Conservation (phyloP, 441 rosid species). For the Syzygium malaccense region DNA sequence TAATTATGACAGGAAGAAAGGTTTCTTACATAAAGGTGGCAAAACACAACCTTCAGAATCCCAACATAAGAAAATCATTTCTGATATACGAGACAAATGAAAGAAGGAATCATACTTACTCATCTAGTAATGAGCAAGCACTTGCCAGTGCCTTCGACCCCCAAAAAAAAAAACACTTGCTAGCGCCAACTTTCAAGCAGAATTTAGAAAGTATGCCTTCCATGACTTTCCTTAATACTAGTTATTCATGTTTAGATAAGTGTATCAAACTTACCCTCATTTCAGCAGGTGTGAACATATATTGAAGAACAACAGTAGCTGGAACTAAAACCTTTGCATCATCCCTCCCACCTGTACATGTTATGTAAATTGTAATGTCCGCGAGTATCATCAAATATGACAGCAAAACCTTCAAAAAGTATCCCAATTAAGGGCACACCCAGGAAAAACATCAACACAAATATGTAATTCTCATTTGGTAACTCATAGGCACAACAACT, state of each 20-base stretch:
- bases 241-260: background rate
- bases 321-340: slow-evolving; percentile 79
- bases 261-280: slow-evolving; percentile 49
- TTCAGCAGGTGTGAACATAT: slow-evolving; percentile 86
- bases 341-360: slow-evolving; percentile 72
- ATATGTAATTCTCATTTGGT: background rate
- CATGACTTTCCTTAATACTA: background rate
- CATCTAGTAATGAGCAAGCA: background rate
- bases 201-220: background rate
- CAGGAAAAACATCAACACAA: background rate
- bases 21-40: background rate
- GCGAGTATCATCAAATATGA: background rate
- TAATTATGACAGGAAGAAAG: background rate
- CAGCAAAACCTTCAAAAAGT: background rate
- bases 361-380: background rate
- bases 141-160: background rate
- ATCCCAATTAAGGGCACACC: background rate
- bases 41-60: background rate
- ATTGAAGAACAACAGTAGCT: slow-evolving; percentile 66
- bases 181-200: background rate
- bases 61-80: background rate
- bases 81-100: background rate
- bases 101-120: background rate
- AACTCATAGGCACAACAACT: background rate
- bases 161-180: background rate